phyloP scores from a whole-genome alignment of 495 filamentous ascomycete species.

The Neurospora terricola region DNA sequence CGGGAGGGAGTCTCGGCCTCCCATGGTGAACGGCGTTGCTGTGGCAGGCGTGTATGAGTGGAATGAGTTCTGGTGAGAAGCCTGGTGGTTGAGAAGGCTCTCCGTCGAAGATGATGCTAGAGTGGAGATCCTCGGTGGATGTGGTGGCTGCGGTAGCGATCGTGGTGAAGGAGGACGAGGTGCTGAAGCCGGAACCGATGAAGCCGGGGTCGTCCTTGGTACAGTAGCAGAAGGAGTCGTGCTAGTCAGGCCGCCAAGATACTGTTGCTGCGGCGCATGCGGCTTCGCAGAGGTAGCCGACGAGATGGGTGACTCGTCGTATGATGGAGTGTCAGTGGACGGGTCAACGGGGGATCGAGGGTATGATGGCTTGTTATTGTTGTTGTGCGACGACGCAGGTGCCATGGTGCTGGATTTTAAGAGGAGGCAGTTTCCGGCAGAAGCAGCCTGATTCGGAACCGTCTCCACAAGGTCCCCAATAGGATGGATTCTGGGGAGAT shows the following conservation, averaged over 20 bases:
- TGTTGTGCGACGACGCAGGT: slow-evolving; percentile 42
- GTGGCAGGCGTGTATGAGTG: slow-evolving; percentile 39
- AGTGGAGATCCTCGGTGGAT: background rate
- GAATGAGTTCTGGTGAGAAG: slow-evolving; percentile 18
- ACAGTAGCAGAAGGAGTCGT: slow-evolving; percentile 17
- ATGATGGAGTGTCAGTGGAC: slow-evolving; percentile 34
- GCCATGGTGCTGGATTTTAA: slow-evolving; percentile 37
- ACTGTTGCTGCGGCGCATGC: slow-evolving; percentile 25
- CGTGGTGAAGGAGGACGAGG: slow-evolving; percentile 33
- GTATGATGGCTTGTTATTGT: slow-evolving; percentile 15
- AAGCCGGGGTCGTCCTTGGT: slow-evolving; percentile 22
- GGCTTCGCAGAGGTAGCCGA: slow-evolving; percentile 43
- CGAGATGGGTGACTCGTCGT: slow-evolving; percentile 46
- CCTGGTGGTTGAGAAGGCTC: slow-evolving; percentile 15
- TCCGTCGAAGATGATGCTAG: background rate
- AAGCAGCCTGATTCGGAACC: slow-evolving; percentile 19
- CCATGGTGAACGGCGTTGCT: slow-evolving; percentile 35
- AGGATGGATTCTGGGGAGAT: slow-evolving; percentile 27
- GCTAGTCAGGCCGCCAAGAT: slow-evolving; percentile 38
- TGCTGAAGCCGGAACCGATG: slow-evolving; percentile 29
- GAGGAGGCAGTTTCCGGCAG: slow-evolving; percentile 16
- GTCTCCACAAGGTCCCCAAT: slow-evolving; percentile 32
- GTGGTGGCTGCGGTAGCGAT: slow-evolving; percentile 20
- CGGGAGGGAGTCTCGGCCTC: slow-evolving; percentile 40
- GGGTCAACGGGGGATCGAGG: slow-evolving; percentile 42